Conservation (phyloP, 2,329 filamentous ascomycete genomes). For the Diaporthe destruens region DNA sequence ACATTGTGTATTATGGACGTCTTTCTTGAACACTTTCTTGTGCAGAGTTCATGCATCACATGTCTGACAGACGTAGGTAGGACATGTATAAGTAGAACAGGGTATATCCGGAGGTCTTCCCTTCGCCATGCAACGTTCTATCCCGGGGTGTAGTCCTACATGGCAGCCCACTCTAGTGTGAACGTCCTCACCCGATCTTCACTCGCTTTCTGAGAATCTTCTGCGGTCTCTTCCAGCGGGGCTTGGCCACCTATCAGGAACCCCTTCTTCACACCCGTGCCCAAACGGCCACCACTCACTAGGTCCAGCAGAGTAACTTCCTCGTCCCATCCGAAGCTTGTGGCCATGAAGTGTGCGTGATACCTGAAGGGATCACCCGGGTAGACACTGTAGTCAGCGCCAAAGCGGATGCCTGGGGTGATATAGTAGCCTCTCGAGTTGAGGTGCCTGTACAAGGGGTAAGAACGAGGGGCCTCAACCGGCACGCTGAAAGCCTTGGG, state of each 20-base stretch:
- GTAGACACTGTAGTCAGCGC: constrained; percentile 94
- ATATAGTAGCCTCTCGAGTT: constrained; percentile 86
- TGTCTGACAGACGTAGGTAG: constrained; percentile 2
- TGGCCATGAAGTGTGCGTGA: constrained; percentile 93
- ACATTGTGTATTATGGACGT: constrained; percentile 9
- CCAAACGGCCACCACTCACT: constrained; percentile 86
- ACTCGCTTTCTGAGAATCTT: constrained; percentile 45
- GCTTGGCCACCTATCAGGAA: constrained; percentile 84
- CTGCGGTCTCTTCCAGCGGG: constrained; percentile 47
- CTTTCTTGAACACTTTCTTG: constrained; percentile 15
- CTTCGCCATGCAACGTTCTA: background rate
- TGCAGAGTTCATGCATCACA: background rate
- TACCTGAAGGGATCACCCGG: constrained; percentile 95
- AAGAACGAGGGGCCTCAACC: constrained; percentile 62
- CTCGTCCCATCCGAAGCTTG: constrained; percentile 88
- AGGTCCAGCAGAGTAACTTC: constrained; percentile 87
- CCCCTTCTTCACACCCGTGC: constrained; percentile 96
- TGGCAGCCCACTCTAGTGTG: constrained; percentile 93
- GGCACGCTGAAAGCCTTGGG: constrained; percentile 35
- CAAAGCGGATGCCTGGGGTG: constrained; percentile 92
- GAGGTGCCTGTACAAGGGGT: constrained; percentile 84
- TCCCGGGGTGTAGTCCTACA: constrained; percentile 64
- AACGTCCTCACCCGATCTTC: constrained; percentile 74
- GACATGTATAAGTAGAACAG: constrained; percentile 12
- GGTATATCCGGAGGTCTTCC: background rate